Evolutionary conservation across 805 yeast species (phyloP).

Genomic region (Cyberlindnera lachancei): DNA sequence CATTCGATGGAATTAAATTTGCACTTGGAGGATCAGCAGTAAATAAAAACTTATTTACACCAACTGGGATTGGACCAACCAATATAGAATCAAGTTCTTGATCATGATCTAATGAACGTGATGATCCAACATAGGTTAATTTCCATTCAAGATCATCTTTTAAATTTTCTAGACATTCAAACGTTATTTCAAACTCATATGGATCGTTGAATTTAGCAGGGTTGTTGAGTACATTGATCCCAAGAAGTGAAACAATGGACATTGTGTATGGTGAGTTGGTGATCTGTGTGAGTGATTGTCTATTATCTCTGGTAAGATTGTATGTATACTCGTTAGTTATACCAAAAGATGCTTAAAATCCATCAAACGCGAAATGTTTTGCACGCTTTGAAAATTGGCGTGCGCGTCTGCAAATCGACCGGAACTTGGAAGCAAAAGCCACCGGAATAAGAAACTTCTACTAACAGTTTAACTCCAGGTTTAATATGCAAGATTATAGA

Average conservation of each 20-base stretch:
- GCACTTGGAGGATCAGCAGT: constrained; percentile 97
- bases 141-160: constrained; percentile 91
- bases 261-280: constrained; percentile 27
- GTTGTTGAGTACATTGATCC: constrained; percentile 86
- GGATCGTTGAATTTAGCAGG: constrained; percentile 93
- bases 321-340: no score
- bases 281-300: no score
- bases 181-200: constrained; percentile 94
- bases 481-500: no score
- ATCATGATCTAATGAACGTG: constrained; percentile 90
- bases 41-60: constrained; percentile 86
- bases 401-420: no score
- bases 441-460: no score
- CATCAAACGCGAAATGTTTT: no score
- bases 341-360: no score
- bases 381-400: no score
- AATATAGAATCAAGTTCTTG: constrained; percentile 92
- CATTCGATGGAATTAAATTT: constrained; percentile 92
- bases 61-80: constrained; percentile 99
- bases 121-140: constrained; percentile 92
- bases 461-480: no score
- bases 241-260: constrained; percentile 91
- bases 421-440: no score
- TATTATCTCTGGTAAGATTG: no score
- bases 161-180: constrained; percentile 90